These are phyloP conservation scores for Rhodocollybia butyracea DNA, from an alignment of 768 basidiomycete genomes.

Conservation along the genomic window DNA sequence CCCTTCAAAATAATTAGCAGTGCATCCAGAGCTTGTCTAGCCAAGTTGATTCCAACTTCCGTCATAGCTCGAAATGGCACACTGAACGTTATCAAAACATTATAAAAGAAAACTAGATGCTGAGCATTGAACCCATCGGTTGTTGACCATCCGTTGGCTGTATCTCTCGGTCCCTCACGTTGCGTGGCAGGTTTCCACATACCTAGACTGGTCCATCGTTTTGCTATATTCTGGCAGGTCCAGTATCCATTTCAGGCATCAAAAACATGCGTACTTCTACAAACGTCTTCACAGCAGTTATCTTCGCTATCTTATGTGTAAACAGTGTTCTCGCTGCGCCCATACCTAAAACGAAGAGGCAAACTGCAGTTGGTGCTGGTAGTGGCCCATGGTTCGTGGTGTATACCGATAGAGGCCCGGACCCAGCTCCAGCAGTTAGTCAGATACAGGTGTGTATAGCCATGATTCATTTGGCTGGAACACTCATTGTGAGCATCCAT, in stretches of 20 bases:
- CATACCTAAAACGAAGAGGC: not conserved
- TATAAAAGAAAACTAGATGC: too few relatives aligned
- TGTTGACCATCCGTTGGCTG: constrained; percentile 3
- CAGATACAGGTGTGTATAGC: not conserved
- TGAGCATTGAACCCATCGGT: too few relatives aligned
- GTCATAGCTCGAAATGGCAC: too few relatives aligned
- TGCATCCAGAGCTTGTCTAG: too few relatives aligned
- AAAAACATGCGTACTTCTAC: not conserved
- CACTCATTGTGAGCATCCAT: not conserved
- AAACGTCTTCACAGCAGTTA: not conserved
- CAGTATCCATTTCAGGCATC: not conserved
- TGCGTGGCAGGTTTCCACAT: constrained; percentile 5
- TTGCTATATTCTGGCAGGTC: not conserved
- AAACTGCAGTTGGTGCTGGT: not conserved
- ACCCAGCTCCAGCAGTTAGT: constrained; percentile 1
- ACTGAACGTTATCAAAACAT: too few relatives aligned
- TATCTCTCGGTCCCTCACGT: not conserved
- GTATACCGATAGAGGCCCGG: constrained; percentile 5
- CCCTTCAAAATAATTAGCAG: too few relatives aligned
- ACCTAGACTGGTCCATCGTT: not conserved
- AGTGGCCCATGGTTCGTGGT: constrained; percentile 5
- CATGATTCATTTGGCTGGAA: not conserved
- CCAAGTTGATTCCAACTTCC: too few relatives aligned
- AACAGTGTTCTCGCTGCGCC: not conserved
- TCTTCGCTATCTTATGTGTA: not conserved